Conservation (phyloP, 768 basidiomycete species). For the Tephrocybe sp. region DNA sequence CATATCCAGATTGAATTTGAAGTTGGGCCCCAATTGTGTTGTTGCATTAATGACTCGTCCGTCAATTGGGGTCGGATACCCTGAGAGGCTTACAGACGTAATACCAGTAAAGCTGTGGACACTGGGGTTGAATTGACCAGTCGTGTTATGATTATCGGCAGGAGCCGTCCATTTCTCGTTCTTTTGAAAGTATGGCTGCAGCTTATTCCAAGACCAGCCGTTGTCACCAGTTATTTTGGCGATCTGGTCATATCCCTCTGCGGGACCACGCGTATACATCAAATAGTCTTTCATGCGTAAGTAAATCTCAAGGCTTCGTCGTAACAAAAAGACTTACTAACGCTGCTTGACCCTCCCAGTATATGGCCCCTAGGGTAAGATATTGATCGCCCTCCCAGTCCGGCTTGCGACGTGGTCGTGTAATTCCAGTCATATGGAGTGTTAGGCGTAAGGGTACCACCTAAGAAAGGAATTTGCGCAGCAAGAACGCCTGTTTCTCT, state of each 20-base stretch:
- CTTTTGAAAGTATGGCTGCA: constrained; percentile 27
- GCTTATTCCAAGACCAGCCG: constrained; percentile 27
- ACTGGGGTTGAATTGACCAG: constrained; percentile 27
- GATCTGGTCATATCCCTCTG: constrained; percentile 14
- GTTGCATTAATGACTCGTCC: constrained; percentile 28
- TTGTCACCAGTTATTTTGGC: constrained; percentile 14
- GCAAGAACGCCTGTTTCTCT: constrained; percentile 13
- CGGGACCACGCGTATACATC: constrained; percentile 15
- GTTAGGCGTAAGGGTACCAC: constrained; percentile 6
- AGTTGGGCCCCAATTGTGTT: constrained; percentile 21
- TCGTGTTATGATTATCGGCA: constrained; percentile 28
- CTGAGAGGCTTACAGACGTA: constrained; percentile 25
- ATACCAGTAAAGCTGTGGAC: constrained; percentile 28
- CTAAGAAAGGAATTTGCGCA: constrained; percentile 11
- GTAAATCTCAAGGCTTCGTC: not conserved
- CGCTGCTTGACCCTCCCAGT: constrained; percentile 26
- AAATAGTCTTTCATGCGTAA: constrained; percentile 10
- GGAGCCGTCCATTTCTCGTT: constrained; percentile 29
- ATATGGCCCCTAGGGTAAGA: constrained; percentile 24
- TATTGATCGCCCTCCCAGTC: constrained; percentile 21
- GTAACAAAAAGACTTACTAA: constrained; percentile 21
- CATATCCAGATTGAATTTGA: constrained; percentile 20
- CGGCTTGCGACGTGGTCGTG: constrained; percentile 22
- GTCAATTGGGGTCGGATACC: constrained; percentile 25
- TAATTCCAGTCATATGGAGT: constrained; percentile 24